Evolutionary conservation across 192 early-diverging fungal genomes (phyloP), one percentile per base, ranked within the genome.

Genomic region (Backusella australiensis): DNA sequence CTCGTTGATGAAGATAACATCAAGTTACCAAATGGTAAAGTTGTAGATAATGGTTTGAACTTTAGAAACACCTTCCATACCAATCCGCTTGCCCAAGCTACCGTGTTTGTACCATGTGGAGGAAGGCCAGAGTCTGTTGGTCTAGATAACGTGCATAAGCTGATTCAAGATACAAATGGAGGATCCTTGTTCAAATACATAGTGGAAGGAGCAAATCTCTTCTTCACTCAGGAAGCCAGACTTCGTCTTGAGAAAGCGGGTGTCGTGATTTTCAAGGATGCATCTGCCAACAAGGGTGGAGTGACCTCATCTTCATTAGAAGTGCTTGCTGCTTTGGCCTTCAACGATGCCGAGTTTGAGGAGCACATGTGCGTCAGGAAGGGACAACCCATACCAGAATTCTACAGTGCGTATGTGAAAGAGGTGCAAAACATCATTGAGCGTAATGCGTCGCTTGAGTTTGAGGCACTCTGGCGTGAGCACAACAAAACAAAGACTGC

Each of bases 261-360:
- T 66, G 94, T 92, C 68, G 89, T 96, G 68, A 89, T 98, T 71
- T 98, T 97, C 90, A 99, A 99, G 90, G 97, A 99, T 81, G 96
- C 97, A 26, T 99, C 97, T 14, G 97, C 97, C 80, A 99, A 99
- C 90, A 99, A 99, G 88, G 97, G 97, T 74, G 97, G 97, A 83
- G 97, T 99, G 23, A 99, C 97, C 0, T 99, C 97, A 53, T 98
- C 96, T 6, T 98, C 97, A 6, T 88, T 99, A 17, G 97, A 99
- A 84, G 97, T 99, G 3, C 85, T 99, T 70, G 97, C 97, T 67
- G 97, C 97, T 26, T 88, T 99, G 80, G 89, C 97, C 8, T 95
- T 99, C 78, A 93, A 86, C 68, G 97, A 99, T 81, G 90, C 91
- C 42, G 95, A 95, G 82, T 97, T 97, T 81, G 89, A 86, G 67